Conservation (phyloP, 2,329 filamentous ascomycete species). For the Fusarium odoratissimum region DNA sequence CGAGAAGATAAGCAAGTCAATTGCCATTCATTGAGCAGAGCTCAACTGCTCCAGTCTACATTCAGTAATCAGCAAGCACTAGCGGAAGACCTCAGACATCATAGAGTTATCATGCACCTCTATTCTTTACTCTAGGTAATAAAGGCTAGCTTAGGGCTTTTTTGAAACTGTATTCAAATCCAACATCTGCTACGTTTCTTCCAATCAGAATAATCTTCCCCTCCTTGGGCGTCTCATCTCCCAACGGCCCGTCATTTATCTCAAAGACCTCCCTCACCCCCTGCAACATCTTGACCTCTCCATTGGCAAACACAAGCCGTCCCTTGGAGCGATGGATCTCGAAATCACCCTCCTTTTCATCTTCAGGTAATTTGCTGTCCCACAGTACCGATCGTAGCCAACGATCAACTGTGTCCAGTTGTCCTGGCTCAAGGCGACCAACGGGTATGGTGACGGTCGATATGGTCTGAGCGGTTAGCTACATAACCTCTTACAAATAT, state of each 20-base stretch:
- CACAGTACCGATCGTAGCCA: slow-evolving; percentile 89
- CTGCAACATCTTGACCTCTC: slow-evolving; percentile 81
- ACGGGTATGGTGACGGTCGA: slow-evolving; percentile 82
- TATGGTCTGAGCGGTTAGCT: slow-evolving; percentile 71
- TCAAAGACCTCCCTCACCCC: slow-evolving; percentile 96
- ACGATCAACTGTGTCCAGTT: slow-evolving; percentile 75
- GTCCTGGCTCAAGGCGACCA: slow-evolving; percentile 65
- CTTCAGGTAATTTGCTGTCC: slow-evolving; percentile 73
- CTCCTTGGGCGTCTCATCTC: slow-evolving; percentile 45
- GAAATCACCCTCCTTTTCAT: slow-evolving; percentile 59
- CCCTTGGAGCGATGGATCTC: slow-evolving; percentile 93
- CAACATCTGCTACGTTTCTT: slow-evolving; percentile 61
- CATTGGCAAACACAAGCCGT: slow-evolving; percentile 73
- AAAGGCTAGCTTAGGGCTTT: slow-evolving; percentile 39
- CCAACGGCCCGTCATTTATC: slow-evolving; percentile 73
- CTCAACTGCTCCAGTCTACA: neutral
- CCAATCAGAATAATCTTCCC: slow-evolving; percentile 76
- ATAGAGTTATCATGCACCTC: neutral
- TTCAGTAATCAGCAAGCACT: neutral
- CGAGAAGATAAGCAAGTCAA: neutral
- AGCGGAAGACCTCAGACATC: neutral
- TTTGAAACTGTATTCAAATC: slow-evolving; percentile 62
- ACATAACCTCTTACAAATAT: neutral
- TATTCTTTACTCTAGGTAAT: neutral
- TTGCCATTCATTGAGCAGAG: fast-evolving